phyloP scores from a whole-genome alignment of 768 basidiomycete species.

The Russula dissimulans region DNA sequence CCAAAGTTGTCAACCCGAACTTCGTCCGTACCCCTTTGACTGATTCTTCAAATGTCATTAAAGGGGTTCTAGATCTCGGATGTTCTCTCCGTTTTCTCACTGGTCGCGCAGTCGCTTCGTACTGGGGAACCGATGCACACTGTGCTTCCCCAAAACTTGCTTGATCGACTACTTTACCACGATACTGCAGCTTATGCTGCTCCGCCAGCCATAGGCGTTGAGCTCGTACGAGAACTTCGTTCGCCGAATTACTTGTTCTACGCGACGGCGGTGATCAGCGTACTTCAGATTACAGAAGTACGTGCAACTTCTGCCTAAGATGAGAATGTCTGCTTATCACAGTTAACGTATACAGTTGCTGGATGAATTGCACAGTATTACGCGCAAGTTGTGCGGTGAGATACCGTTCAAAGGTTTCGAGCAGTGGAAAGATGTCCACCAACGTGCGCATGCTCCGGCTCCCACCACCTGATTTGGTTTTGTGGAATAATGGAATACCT shows the following conservation, averaged over 20 bases:
- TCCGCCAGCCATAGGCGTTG: background rate
- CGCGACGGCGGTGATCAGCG: conserved; percentile 13
- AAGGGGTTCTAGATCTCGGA: conserved; percentile 30
- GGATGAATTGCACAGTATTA: conserved; percentile 16
- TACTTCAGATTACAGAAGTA: conserved; percentile 16
- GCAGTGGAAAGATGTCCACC: conserved; percentile 18
- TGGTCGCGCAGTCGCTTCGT: conserved; percentile 36
- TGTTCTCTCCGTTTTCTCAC: conserved; percentile 31
- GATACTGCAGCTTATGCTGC: conserved; percentile 17
- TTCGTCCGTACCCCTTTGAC: conserved; percentile 31
- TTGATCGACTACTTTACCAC: conserved; percentile 41
- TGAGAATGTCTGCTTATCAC: background rate
- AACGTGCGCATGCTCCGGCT: conserved; percentile 4
- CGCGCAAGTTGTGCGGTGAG: conserved; percentile 17
- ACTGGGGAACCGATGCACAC: conserved; percentile 37
- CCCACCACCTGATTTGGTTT: conserved; percentile 9
- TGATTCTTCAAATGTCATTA: background rate
- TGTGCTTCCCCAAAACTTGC: conserved; percentile 33
- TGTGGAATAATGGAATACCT: no score
- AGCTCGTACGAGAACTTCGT: conserved; percentile 7
- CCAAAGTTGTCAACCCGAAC: conserved; percentile 45
- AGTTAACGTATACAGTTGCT: background rate
- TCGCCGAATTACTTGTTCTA: conserved; percentile 18
- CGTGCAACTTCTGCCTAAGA: background rate
- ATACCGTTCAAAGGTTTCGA: conserved; percentile 19